Evolutionary conservation across 768 basidiomycete genomes (phyloP).

Genomic region (Coprinopsis sp.): DNA sequence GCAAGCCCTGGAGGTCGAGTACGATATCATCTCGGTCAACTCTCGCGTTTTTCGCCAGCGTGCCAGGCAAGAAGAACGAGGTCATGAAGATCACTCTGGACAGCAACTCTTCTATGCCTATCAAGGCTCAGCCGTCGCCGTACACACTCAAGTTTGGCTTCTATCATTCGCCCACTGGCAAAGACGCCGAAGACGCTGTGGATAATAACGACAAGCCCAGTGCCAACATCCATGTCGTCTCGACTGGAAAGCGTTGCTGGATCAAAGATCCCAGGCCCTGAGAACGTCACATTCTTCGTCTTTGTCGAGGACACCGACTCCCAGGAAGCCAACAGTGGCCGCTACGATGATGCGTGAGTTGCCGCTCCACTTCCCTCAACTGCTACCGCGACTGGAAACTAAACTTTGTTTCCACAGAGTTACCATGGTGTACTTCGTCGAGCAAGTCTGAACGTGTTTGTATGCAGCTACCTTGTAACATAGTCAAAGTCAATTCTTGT

Average conservation of each 20-base stretch:
- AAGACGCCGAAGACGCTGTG: neutral
- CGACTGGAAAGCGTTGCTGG: neutral
- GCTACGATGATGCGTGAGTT: conserved; percentile 2
- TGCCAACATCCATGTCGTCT: conserved; percentile 1
- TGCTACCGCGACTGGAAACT: neutral
- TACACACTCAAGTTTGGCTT: neutral
- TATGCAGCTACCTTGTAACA: neutral
- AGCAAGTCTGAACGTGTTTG: neutral
- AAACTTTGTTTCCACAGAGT: neutral
- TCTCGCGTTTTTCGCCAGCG: neutral
- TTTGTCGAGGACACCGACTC: neutral
- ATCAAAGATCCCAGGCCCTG: neutral
- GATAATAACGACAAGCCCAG: neutral
- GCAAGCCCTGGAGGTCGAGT: neutral
- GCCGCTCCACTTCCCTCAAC: neutral
- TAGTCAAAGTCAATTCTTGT: neutral
- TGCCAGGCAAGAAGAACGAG: neutral
- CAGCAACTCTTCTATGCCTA: neutral
- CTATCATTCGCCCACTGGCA: neutral
- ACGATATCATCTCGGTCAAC: neutral
- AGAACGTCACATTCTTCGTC: neutral
- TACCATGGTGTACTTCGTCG: neutral
- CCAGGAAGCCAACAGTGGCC: conserved; percentile 2
- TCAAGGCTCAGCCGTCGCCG: neutral
- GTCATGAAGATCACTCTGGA: neutral